phyloP scores from a whole-genome alignment of 2,329 filamentous ascomycete species.

The Epichloe glyceriae region DNA sequence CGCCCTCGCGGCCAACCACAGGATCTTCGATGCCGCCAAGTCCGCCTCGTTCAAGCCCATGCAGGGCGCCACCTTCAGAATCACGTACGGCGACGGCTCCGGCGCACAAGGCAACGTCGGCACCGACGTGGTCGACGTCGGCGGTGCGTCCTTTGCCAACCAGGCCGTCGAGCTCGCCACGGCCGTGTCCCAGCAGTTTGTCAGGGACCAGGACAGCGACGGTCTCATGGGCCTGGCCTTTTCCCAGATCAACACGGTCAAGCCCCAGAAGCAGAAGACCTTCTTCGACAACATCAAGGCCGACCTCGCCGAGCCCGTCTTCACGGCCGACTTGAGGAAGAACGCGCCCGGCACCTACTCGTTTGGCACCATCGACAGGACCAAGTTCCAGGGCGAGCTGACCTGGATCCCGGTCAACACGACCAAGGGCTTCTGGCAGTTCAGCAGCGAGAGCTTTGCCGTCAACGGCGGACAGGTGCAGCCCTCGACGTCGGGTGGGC shows the following conservation, averaged over 20 bases:
- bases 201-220: conserved; percentile 25
- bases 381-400: conserved; percentile 50
- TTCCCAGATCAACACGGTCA: conserved; percentile 28
- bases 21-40: conserved; percentile 23
- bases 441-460: conserved; percentile 12
- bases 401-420: conserved; percentile 49
- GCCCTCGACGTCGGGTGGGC: conserved; percentile 29
- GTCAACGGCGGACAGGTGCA: conserved; percentile 8
- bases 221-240: conserved; percentile 35
- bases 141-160: conserved; percentile 24
- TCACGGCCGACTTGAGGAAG: conserved; percentile 56
- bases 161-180: conserved; percentile 31
- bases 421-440: conserved; percentile 50
- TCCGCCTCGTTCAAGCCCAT: conserved; percentile 26
- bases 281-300: conserved; percentile 26
- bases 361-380: conserved; percentile 56
- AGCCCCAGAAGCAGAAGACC: conserved; percentile 27
- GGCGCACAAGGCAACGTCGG: conserved; percentile 30
- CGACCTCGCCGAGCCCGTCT: conserved; percentile 28
- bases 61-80: conserved; percentile 26
- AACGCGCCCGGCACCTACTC: conserved; percentile 50
- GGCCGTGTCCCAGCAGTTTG: conserved; percentile 27
- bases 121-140: conserved; percentile 29
- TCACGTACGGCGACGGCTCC: conserved; percentile 31
- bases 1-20: conserved; percentile 24